Evolutionary conservation across 164 flowering plant species (phyloP).

Genomic region (Brasenia schreberi): DNA sequence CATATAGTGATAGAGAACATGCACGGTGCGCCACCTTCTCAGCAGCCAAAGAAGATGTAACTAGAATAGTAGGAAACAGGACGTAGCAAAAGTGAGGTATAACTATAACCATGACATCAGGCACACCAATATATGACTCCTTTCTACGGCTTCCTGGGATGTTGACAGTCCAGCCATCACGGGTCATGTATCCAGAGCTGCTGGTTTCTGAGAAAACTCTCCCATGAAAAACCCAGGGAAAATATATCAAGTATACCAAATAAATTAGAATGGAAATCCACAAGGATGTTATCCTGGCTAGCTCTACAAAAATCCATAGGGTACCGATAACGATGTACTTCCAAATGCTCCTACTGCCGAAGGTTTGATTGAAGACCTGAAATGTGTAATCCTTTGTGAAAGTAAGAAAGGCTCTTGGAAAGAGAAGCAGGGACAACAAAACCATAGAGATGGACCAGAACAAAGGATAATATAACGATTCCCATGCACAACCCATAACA

Average conservation of each 20-base stretch:
- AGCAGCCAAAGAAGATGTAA: constrained; percentile 36
- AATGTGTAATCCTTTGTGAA: constrained; percentile 30
- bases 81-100: constrained; percentile 59
- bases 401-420: constrained; percentile 35
- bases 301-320: constrained; percentile 42
- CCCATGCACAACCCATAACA: constrained; percentile 96
- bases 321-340: constrained; percentile 28
- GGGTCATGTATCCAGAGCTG: constrained; percentile 60
- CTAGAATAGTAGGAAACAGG: constrained; percentile 52
- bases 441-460: constrained; percentile 34
- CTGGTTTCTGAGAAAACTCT: constrained; percentile 46
- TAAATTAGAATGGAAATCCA: constrained; percentile 51
- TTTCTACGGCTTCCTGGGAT: constrained; percentile 5
- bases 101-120: constrained; percentile 85
- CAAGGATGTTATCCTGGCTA: constrained; percentile 28
- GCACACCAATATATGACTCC: constrained; percentile 45
- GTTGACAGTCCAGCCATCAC: constrained; percentile 64
- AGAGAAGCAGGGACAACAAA: constrained; percentile 32
- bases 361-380: constrained; percentile 19
- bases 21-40: constrained; percentile 39
- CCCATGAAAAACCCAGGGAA: constrained; percentile 71
- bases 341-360: constrained; percentile 4
- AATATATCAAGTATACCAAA: constrained; percentile 41
- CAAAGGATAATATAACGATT: constrained; percentile 54
- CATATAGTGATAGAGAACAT: constrained; percentile 31